Base-by-base conservation (phyloP, 192 early-diverging fungal species). In the Powellomyces hirtus region DNA sequence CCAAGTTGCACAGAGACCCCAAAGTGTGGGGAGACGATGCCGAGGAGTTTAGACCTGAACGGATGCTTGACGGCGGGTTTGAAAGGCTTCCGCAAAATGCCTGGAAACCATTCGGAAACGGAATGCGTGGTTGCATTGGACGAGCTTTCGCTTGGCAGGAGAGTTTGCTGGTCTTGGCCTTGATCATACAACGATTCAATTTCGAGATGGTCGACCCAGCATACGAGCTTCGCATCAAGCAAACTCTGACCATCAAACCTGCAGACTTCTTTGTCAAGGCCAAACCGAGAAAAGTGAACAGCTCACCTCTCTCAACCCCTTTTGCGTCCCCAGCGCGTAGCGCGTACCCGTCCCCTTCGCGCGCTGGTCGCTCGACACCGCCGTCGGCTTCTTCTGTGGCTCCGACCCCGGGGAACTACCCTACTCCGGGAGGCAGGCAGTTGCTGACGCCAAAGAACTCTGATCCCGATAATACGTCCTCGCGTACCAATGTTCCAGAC, bases 11-110 rank as follows among this genome's bases (percentile, higher is more conserved):
- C 1, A 64, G 16, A 18, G 45, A 56, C 27, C 20, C 62, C 0
- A 46, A 64, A 29, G 40, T 59, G n/a, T 64, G 62, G 62, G 62
- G 62, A 18, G 45, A 64, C 16, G 62, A 64, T 64, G 62, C 62
- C 27, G 44, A 56, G 1, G 62, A 60, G 10, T 64, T 64, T 2
- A 24, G 44, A n/a, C 62, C 62, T 14, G 45, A 56, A 20, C 11
- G 62, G 49, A 55, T 44, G 62, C 29, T 64, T 0, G 62, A 59
- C 26, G 45, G 44, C 1, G 50, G 30, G 45, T 55, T 59, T 1
- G 45, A 0, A 22, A 20, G 22, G 22, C 22, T 55, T n/a, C 40
- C 40, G 42, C 44, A 18, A n/a, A 59, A 56, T 56, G 20, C 45
- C 10, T 64, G 44, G 44, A 56, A 59, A n/a, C 62, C 62, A 11